Conservation (phyloP, 2,329 filamentous ascomycete species). For the Endocalyx cinctus region DNA sequence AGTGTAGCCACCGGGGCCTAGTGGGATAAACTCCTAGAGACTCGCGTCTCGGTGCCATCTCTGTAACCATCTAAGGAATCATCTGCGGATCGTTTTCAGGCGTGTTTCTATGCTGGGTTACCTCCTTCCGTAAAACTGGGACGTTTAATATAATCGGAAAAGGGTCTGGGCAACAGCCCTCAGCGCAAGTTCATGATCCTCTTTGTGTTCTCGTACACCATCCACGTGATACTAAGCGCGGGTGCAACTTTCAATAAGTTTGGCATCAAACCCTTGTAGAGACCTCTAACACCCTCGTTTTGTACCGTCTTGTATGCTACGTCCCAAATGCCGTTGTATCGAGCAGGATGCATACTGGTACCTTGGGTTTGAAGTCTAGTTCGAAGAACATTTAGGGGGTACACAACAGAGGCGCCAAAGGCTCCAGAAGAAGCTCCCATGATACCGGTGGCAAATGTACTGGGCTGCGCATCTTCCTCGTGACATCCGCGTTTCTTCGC, state of each 20-base stretch:
- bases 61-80: too few relatives aligned
- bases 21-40: too few relatives aligned
- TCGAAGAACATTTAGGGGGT: constrained; percentile 88
- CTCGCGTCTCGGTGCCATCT: too few relatives aligned
- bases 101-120: too few relatives aligned
- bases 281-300: constrained; percentile 75
- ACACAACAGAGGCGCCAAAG: constrained; percentile 88
- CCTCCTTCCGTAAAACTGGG: too few relatives aligned
- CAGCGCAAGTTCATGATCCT: constrained; percentile 55
- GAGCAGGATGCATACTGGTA: constrained; percentile 83
- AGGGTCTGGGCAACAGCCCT: too few relatives aligned
- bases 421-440: constrained; percentile 91
- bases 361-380: constrained; percentile 93
- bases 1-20: too few relatives aligned
- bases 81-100: too few relatives aligned
- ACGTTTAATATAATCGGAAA: too few relatives aligned
- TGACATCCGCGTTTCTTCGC: constrained; percentile 65
- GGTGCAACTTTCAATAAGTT: constrained; percentile 96
- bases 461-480: constrained; percentile 77
- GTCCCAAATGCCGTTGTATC: constrained; percentile 87
- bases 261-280: constrained; percentile 93
- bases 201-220: constrained; percentile 91
- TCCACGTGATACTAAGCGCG: constrained; percentile 90
- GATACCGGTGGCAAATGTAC: constrained; percentile 77
- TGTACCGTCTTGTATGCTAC: constrained; percentile 78